Percentiles rank a stretch among this genome's conserved stretches.
Conservation (phyloP, 1,284 basidiomycete genomes). For the Sanghuangporus sanghuang region DNA sequence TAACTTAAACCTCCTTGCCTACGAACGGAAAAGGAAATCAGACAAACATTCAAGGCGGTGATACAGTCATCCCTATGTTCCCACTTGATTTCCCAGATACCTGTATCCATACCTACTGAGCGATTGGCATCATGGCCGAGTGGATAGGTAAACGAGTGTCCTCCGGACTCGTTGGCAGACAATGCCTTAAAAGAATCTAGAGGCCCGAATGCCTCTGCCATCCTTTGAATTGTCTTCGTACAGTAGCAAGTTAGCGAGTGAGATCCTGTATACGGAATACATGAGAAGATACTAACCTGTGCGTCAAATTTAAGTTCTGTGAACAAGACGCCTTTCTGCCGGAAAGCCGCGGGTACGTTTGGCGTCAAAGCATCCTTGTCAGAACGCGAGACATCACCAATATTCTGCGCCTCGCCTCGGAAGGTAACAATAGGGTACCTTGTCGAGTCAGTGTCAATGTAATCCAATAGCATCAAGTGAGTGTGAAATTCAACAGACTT, state of each 20-base stretch:
- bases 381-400: constrained; percentile 2
- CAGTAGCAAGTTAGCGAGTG: neutral
- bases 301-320: constrained; percentile 52
- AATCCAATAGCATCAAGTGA: neutral
- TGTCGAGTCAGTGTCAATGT: constrained; percentile 1
- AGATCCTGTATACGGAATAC: neutral
- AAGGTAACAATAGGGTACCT: constrained; percentile 55
- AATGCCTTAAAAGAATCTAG: constrained; percentile 41
- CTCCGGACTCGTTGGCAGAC: constrained; percentile 9
- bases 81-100: constrained; percentile 75
- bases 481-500: constrained; percentile 34
- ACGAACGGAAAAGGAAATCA: constrained; percentile 3
- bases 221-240: constrained; percentile 39
- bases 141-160: constrained; percentile 29
- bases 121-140: constrained; percentile 52
- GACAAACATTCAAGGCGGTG: constrained; percentile 57
- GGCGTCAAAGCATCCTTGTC: constrained; percentile 3
- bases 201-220: constrained; percentile 50
- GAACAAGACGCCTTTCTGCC: constrained; percentile 39
- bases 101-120: constrained; percentile 46
- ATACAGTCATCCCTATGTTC: constrained; percentile 67
- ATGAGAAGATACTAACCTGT: constrained; percentile 36
- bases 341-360: constrained; percentile 24
- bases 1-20: constrained; percentile 8
- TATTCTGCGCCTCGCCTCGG: constrained; percentile 42